Evolutionary conservation across 768 basidiomycete genomes (phyloP).

Genomic region (Filobasidium floriforme): DNA sequence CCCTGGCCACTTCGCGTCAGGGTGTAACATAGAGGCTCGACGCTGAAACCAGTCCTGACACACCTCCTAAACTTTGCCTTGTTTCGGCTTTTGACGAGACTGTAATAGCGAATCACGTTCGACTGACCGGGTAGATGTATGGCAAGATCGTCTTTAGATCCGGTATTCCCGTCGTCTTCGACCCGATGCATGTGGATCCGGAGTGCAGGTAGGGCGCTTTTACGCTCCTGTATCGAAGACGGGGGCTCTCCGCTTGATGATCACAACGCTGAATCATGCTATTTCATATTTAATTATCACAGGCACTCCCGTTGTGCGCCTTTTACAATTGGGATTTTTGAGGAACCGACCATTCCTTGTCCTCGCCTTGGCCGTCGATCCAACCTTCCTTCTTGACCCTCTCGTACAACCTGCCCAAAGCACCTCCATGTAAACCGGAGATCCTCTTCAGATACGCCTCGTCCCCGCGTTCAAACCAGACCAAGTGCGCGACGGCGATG

Average conservation of each 20-base stretch:
- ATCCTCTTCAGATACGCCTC: conserved; percentile 11
- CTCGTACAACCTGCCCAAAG: conserved; percentile 12
- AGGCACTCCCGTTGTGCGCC: neutral
- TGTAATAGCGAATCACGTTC: too few relatives aligned
- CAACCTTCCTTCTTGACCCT: conserved; percentile 13
- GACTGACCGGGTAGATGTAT: too few relatives aligned
- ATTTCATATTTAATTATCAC: neutral
- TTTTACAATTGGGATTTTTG: neutral
- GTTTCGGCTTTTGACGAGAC: too few relatives aligned
- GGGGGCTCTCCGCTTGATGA: neutral
- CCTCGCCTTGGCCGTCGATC: conserved; percentile 19
- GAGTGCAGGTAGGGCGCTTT: too few relatives aligned
- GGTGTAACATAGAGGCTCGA: too few relatives aligned
- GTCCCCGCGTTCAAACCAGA: conserved; percentile 13
- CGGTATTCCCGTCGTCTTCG: too few relatives aligned
- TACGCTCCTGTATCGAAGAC: too few relatives aligned
- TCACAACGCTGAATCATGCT: neutral
- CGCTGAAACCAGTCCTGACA: too few relatives aligned
- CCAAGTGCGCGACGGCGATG: conserved; percentile 11
- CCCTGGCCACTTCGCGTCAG: too few relatives aligned
- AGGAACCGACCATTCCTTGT: conserved; percentile 9
- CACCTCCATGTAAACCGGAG: conserved; percentile 1
- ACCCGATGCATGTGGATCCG: too few relatives aligned
- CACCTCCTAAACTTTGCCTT: too few relatives aligned
- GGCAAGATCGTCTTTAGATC: too few relatives aligned